phyloP scores from a whole-genome alignment of 768 basidiomycete genomes.

The Suillus lakei region DNA sequence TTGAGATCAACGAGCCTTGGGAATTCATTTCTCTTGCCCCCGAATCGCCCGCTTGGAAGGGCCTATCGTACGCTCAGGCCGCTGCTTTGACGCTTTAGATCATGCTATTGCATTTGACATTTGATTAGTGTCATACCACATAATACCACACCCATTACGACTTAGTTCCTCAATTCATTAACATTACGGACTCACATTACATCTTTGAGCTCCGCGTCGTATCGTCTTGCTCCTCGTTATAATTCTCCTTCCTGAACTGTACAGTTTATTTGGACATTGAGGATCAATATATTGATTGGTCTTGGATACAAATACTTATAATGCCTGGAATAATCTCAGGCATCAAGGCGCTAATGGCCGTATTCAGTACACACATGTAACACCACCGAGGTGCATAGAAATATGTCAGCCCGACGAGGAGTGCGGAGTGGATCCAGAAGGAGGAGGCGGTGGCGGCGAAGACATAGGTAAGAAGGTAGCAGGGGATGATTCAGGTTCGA shows the following conservation, averaged over 20 bases:
- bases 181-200: conserved; percentile 16
- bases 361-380: too few species aligned
- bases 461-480: too few species aligned
- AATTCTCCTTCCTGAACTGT: conserved; percentile 21
- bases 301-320: too few species aligned
- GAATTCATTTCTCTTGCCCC: conserved; percentile 35
- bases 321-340: too few species aligned
- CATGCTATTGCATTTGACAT: not conserved
- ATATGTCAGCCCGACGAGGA: too few species aligned
- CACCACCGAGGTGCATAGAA: too few species aligned
- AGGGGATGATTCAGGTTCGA: too few species aligned
- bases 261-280: conserved; percentile 16
- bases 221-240: conserved; percentile 6
- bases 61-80: conserved; percentile 37
- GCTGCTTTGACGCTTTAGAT: conserved; percentile 27
- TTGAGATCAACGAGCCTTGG: conserved; percentile 34
- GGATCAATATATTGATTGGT: not conserved
- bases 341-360: too few species aligned
- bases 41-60: conserved; percentile 34
- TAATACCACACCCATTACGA: conserved; percentile 17
- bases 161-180: conserved; percentile 18
- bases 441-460: too few species aligned
- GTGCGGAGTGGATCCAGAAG: too few species aligned
- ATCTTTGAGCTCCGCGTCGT: conserved; percentile 1
- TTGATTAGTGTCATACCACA: conserved; percentile 9